Base-by-base conservation (phyloP, 192 early-diverging fungal species). In the Coemansia sp. region DNA sequence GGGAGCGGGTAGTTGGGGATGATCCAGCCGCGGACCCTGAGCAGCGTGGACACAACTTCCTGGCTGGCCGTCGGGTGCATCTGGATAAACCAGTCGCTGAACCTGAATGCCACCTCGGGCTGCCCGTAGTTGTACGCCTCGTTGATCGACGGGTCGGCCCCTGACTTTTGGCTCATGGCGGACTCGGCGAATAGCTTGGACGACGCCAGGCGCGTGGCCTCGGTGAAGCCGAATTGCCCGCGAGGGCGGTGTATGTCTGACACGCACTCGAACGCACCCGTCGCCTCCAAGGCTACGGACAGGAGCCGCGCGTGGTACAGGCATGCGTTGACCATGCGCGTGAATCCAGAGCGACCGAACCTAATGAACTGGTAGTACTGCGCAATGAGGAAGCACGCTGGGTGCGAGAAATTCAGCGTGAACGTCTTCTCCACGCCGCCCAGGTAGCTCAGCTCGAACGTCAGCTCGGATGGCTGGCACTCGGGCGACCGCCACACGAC, bases 291-390 rank as follows among this genome's bases (percentile, higher is more conserved):
- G 2, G 73, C 68, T 1, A 73, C 73, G 16, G 84, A 84, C 24
- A 93, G 61, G 53, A 86, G 69, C 16, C 85, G 78, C n/a, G 89
- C 86, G 62, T 85, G 87, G 30, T 65, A 62, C 62, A 87, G 69
- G 37, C 87, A 75, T 16, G 80, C 85, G 58, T 68, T 80, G 86
- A 92, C 91, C 47, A 94, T 88, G 61, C 86, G 83, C 34, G 74
- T 66, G 75, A 86, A 93, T 0, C 93, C 93, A 20, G 72, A 61
- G 27, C 80, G 75, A 0, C 91, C 93, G 30, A 89, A 84, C 44
- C 92, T 86, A 49, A 93, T 84, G 24, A 94, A 86, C 58, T 87
- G 86, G 78, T 93, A 94, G 74, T 94, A 94, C 74, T 93, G 92
- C n/a, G 84, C 91, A 44, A 94, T 87, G 63, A 93, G 85, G 64